A percentile compares a stretch with the other conserved stretches of the same genome.
These are phyloP conservation scores for Samsoniella hepiali DNA, from an alignment of 2,329 filamentous ascomycete genomes.

Conservation along the genomic window DNA sequence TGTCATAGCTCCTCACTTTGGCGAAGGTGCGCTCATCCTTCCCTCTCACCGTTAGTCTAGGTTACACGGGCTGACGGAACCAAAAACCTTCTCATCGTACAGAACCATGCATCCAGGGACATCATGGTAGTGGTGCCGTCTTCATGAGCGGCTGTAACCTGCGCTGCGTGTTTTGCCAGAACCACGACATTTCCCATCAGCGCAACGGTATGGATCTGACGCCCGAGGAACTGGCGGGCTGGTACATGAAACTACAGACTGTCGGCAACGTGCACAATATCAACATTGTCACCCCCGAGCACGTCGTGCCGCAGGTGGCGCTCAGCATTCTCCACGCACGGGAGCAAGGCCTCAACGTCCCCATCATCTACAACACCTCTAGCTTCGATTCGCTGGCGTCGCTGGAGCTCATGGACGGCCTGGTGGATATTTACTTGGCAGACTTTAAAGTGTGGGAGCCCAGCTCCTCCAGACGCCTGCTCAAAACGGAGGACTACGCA, in stretches of 20 bases:
- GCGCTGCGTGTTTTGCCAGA: slow-evolving; percentile 75
- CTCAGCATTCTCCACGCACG: slow-evolving; percentile 71
- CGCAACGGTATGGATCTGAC: slow-evolving; percentile 77
- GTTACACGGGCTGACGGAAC: not conserved
- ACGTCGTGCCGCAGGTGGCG: slow-evolving; percentile 80
- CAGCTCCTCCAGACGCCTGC: slow-evolving; percentile 62
- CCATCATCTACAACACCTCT: slow-evolving; percentile 82
- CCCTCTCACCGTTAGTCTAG: too few species aligned
- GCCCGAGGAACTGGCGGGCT: slow-evolving; percentile 73
- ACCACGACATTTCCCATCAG: slow-evolving; percentile 79
- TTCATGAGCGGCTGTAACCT: slow-evolving; percentile 77
- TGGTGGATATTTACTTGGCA: slow-evolving; percentile 83
- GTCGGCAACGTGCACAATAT: slow-evolving; percentile 85
- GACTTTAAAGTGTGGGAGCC: slow-evolving; percentile 82
- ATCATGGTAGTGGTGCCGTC: slow-evolving; percentile 74
- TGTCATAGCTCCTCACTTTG: slow-evolving; percentile 81
- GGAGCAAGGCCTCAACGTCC: slow-evolving; percentile 65
- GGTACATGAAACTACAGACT: slow-evolving; percentile 79
- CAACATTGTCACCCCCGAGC: slow-evolving; percentile 82
- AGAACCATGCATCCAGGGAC: slow-evolving; percentile 80
- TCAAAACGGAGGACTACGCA: slow-evolving; percentile 77
- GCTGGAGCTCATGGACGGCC: slow-evolving; percentile 68
- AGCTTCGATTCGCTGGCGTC: slow-evolving; percentile 75
- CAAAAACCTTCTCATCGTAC: not conserved
- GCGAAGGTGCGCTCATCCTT: slow-evolving; percentile 53